A percentile compares a stretch with the other conserved stretches of the same genome.
Evolutionary conservation across 192 early-diverging fungal species (phyloP).

Genomic region (Coemansia sp.): DNA sequence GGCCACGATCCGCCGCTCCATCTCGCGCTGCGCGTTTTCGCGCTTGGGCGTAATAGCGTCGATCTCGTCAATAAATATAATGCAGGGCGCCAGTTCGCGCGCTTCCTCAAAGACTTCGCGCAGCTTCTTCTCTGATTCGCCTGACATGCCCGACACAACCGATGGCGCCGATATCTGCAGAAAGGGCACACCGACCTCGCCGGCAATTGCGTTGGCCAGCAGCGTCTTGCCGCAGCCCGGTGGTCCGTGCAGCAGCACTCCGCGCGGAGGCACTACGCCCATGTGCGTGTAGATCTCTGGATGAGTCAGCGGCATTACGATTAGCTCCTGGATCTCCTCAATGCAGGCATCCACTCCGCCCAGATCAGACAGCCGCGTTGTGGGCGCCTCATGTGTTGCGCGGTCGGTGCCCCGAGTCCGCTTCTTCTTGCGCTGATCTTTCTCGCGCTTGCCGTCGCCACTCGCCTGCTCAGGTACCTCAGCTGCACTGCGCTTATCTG

Average conservation of each 20-base stretch:
- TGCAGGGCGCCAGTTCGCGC: constrained; percentile 76
- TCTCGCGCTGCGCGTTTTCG: constrained; percentile 77
- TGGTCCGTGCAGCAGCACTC: constrained; percentile 93
- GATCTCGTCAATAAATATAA: constrained; percentile 98
- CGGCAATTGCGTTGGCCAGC: constrained; percentile 95
- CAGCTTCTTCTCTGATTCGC: constrained; percentile 97
- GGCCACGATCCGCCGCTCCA: constrained; percentile 95
- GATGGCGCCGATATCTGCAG: constrained; percentile 92
- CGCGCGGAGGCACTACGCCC: constrained; percentile 90
- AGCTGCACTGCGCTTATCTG: constrained; percentile 9
- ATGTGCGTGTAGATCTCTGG: constrained; percentile 89
- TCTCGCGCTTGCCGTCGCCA: constrained; percentile 3
- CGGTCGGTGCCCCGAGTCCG: constrained; percentile 10
- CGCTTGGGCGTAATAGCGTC: constrained; percentile 92
- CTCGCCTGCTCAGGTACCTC: not conserved
- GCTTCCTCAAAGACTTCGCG: constrained; percentile 98
- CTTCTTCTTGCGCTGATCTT: constrained; percentile 13
- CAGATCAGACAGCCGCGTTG: constrained; percentile 67
- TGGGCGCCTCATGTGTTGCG: constrained; percentile 46
- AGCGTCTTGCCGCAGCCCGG: constrained; percentile 96
- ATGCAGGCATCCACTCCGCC: constrained; percentile 92
- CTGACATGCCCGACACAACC: constrained; percentile 95
- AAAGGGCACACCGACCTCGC: constrained; percentile 87
- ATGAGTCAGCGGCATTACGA: constrained; percentile 91
- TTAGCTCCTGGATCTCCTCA: constrained; percentile 84